A percentile compares a stretch with the other conserved stretches of the same genome.
These are phyloP conservation scores for Candida glucosophila DNA, from an alignment of 1,139 yeast species.

Conservation along the genomic window DNA sequence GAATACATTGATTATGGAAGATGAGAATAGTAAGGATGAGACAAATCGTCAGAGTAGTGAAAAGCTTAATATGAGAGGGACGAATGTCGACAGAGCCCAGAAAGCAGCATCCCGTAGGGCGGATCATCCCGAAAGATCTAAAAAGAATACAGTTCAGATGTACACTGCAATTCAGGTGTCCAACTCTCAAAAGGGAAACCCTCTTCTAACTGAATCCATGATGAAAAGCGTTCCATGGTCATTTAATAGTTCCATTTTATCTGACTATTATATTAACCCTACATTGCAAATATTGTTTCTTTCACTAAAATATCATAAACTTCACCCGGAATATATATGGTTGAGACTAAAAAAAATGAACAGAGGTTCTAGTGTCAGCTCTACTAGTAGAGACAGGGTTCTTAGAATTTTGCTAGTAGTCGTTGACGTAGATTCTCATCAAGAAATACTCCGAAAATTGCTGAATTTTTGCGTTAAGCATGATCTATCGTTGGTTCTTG, in stretches of 20 bases:
- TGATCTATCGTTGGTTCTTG: constrained; percentile 61
- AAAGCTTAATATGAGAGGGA: too few species aligned
- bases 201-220: constrained; percentile 27
- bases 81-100: too few species aligned
- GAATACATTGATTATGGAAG: too few species aligned
- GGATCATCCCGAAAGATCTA: too few species aligned
- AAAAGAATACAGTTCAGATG: constrained; percentile 4
- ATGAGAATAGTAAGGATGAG: too few species aligned
- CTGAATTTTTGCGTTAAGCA: constrained; percentile 64
- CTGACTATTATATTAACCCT: constrained; percentile 61
- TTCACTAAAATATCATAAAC: constrained; percentile 72
- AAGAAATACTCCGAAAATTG: constrained; percentile 58
- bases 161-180: constrained; percentile 15
- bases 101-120: too few species aligned
- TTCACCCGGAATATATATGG: constrained; percentile 82
- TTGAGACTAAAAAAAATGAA: constrained; percentile 51
- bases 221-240: constrained; percentile 32
- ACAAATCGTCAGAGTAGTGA: too few species aligned
- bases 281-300: constrained; percentile 64
- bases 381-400: constrained; percentile 28
- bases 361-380: constrained; percentile 17
- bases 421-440: constrained; percentile 72
- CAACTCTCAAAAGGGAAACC: constrained; percentile 36
- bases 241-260: constrained; percentile 28
- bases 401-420: constrained; percentile 62